phyloP scores from a whole-genome alignment of 306 rosid genomes.

The Datisca glomerata region DNA sequence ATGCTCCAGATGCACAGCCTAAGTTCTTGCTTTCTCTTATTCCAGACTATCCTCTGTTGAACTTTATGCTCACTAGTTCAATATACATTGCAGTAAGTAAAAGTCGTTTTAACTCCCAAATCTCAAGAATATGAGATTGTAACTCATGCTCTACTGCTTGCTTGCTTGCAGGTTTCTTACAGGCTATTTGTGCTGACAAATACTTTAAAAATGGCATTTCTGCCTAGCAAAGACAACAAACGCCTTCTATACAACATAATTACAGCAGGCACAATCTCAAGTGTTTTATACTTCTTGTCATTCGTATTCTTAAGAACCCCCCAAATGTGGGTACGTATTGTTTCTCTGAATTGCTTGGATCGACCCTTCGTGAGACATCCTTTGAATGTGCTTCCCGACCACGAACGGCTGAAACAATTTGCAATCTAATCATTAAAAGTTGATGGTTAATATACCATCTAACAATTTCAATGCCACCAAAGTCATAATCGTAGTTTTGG shows the following conservation, averaged over 20 bases:
- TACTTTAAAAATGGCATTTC: slow-evolving; percentile 61
- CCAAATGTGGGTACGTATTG: too few species aligned
- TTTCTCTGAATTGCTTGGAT: too few species aligned
- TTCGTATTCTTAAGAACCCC: too few species aligned
- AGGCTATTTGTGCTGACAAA: slow-evolving; percentile 85
- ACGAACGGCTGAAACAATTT: too few species aligned
- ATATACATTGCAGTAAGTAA: slow-evolving; percentile 58
- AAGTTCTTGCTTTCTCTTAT: slow-evolving; percentile 92
- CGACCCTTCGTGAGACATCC: too few species aligned
- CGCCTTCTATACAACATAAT: slow-evolving; percentile 64
- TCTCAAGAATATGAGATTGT: neutral
- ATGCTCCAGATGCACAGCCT: slow-evolving; percentile 86
- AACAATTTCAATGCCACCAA: too few species aligned
- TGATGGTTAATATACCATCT: too few species aligned
- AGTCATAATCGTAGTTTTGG: too few species aligned
- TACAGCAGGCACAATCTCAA: slow-evolving; percentile 37
- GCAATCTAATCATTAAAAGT: too few species aligned
- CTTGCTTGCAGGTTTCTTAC: slow-evolving; percentile 80
- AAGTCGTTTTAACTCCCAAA: slow-evolving; percentile 9
- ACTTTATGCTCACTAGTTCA: slow-evolving; percentile 92
- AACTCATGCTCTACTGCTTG: too few species aligned
- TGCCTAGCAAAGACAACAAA: slow-evolving; percentile 73
- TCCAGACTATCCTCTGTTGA: slow-evolving; percentile 86
- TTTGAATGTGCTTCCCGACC: too few species aligned
- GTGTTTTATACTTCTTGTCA: slow-evolving; percentile 50